A percentile compares a stretch with the other conserved stretches of the same genome.
Conservation (phyloP, 2,329 filamentous ascomycete genomes). For the Fusarium sp. region DNA sequence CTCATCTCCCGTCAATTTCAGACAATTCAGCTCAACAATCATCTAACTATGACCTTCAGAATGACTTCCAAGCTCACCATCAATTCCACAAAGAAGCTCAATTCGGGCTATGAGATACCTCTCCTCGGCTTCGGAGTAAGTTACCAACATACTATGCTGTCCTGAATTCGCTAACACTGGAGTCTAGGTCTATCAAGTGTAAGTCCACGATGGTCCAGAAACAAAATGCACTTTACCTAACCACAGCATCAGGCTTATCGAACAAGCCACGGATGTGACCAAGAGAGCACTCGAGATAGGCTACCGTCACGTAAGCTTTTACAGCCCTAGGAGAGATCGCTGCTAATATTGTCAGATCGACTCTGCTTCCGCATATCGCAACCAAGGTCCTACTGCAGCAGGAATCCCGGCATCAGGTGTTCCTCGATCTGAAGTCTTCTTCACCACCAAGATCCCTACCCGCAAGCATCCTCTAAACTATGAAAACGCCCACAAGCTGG, state of each 20-base stretch:
- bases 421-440: constrained; percentile 62
- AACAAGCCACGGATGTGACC: constrained; percentile 51
- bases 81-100: constrained; percentile 62
- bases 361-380: constrained; percentile 63
- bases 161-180: constrained; percentile 13
- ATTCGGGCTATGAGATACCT: constrained; percentile 65
- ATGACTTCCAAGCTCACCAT: constrained; percentile 61
- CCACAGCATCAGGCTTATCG: constrained; percentile 45
- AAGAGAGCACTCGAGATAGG: constrained; percentile 61
- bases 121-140: constrained; percentile 65
- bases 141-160: constrained; percentile 9
- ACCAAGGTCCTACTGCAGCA: constrained; percentile 61
- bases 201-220: constrained; percentile 38
- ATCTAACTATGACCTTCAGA: constrained; percentile 39
- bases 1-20: not conserved
- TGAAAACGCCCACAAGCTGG: constrained; percentile 69
- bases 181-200: constrained; percentile 65
- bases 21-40: not conserved
- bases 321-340: not conserved
- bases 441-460: constrained; percentile 67
- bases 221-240: not conserved
- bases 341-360: constrained; percentile 56
- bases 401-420: constrained; percentile 57
- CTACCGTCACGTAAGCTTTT: constrained; percentile 61
- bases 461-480: constrained; percentile 61